A percentile compares a stretch with the other conserved stretches of the same genome.
Conservation (phyloP, 108 stramenopile species). For the Fistulifera pelliculosa region DNA sequence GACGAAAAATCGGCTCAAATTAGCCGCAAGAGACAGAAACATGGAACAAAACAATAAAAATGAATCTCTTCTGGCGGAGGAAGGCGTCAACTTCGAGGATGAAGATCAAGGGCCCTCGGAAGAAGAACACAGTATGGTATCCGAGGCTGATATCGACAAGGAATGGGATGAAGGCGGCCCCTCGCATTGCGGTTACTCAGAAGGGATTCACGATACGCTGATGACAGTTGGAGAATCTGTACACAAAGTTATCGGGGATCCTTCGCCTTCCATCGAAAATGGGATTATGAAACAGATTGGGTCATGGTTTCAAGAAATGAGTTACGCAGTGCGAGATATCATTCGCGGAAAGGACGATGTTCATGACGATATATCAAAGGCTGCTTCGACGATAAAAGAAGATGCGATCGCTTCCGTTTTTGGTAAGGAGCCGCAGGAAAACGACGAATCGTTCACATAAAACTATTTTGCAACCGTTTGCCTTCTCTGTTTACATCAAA, state of each 20-base stretch:
- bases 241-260: slow-evolving; percentile 45
- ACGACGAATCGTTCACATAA: background rate
- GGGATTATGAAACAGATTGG: slow-evolving; percentile 19
- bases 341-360: slow-evolving; percentile 20
- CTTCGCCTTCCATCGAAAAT: slow-evolving; percentile 17
- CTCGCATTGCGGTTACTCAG: slow-evolving; percentile 44
- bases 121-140: too few species aligned
- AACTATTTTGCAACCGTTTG: background rate
- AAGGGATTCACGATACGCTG: slow-evolving; percentile 38
- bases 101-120: too few species aligned
- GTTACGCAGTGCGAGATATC: slow-evolving; percentile 34
- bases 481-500: too few species aligned
- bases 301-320: slow-evolving; percentile 40
- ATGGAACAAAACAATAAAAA: too few species aligned
- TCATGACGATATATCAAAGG: slow-evolving; percentile 17
- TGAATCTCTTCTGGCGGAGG: too few species aligned
- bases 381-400: slow-evolving; percentile 7
- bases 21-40: too few species aligned
- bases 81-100: too few species aligned
- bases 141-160: slow-evolving; percentile 13
- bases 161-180: slow-evolving; percentile 44
- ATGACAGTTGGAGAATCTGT: slow-evolving; percentile 45
- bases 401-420: too few species aligned
- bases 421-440: background rate
- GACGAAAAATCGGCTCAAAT: too few species aligned